A percentile compares a stretch with the other conserved stretches of the same genome.
These are phyloP conservation scores for Kappamyces sp. DNA, from an alignment of 192 early-diverging fungal species.

Conservation along the genomic window DNA sequence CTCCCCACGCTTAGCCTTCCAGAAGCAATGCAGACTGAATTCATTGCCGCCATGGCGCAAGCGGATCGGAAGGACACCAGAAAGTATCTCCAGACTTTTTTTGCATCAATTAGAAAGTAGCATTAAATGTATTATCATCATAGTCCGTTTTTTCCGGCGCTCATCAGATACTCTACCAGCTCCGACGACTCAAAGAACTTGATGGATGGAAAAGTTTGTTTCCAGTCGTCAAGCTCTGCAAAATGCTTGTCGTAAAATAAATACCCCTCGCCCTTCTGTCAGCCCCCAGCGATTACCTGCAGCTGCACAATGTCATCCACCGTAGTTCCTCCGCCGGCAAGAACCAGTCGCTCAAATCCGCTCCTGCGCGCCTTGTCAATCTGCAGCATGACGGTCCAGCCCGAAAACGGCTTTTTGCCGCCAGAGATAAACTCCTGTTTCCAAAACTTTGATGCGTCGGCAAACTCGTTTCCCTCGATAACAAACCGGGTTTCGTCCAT, in stretches of 20 bases:
- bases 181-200: too few relatives aligned
- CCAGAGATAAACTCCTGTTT: conserved; percentile 7
- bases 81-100: conserved; percentile 11
- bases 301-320: conserved; percentile 4
- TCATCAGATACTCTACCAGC: too few relatives aligned
- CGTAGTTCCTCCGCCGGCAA: not conserved
- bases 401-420: not conserved
- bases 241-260: too few relatives aligned
- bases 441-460: conserved; percentile 7
- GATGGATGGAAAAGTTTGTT: too few relatives aligned
- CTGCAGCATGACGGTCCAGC: not conserved
- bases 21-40: conserved; percentile 56
- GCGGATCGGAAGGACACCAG: conserved; percentile 19
- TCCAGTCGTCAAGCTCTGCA: too few relatives aligned
- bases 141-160: too few relatives aligned
- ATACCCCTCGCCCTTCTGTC: too few relatives aligned
- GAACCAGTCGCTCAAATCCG: not conserved
- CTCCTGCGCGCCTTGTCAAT: not conserved
- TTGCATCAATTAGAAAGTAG: too few relatives aligned
- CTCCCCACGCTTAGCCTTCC: conserved; percentile 66
- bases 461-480: not conserved
- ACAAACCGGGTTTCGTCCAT: conserved; percentile 6
- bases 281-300: not conserved
- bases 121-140: too few relatives aligned
- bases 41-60: conserved; percentile 66